Evolutionary conservation across 345 rosid genomes (phyloP), one percentile per base, ranked within the genome.

Genomic region (Acer negundo): DNA sequence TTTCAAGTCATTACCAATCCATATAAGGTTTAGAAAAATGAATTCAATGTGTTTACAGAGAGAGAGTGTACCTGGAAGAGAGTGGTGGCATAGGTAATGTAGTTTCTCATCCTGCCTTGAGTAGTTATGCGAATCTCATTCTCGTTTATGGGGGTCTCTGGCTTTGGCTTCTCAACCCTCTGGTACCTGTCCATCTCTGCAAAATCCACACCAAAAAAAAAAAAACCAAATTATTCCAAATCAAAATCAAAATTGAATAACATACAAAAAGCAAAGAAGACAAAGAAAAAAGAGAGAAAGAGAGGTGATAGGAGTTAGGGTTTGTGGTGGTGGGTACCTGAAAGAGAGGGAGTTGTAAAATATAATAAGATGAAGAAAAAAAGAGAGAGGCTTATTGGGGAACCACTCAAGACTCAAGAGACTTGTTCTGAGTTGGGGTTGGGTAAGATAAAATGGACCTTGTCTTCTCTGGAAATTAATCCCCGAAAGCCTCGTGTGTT

Each of bases 21-120:
- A 49, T 49, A 13, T 13, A 49, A 13, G 1, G 16, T 11, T 11
- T 15, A 49, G 55, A 42, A 46, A 46, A 46, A 46, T 46, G 49
- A 46, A 8, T 46, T 46, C 12, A 10, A 46, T 1, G 49, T 10
- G 49, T 10, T 46, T 10, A 10, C 3, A 13, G 12, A 47, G 12
- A 9, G 46, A 42, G 46, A 38, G 38, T 58, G 19, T 80, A 90
- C 93, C 84, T 87, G 94, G 67, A 92, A 87, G 82, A 92, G 90
- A 86, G 86, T 84, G 90, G 90, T 85, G 72, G 97, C 97, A 65
- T 92, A 92, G 28, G 97, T 87, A 86, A 92, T 92, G 62, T 87
- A 87, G 62, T 80, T 88, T 66, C 89, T 87, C 87, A 88, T 88
- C 83, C 90, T 80, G 69, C 90, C 90, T 67, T 84, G 90, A 75